These are phyloP conservation scores for Saccharomycopsis fermentans DNA, from an alignment of 805 yeast genomes.

Conservation along the genomic window DNA sequence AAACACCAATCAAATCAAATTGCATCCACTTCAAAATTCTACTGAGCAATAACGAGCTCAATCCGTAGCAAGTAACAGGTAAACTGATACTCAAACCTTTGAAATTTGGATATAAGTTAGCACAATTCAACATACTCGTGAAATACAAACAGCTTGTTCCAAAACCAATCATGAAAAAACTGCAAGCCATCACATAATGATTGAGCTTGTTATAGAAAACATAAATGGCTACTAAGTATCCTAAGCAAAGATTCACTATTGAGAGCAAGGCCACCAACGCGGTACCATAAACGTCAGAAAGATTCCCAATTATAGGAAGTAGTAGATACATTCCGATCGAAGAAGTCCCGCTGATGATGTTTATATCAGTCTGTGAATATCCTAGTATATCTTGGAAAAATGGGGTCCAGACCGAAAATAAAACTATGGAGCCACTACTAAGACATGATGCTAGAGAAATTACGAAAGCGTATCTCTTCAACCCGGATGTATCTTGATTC, in stretches of 20 bases:
- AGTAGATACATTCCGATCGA: slow-evolving; percentile 78
- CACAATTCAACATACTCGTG: slow-evolving; percentile 67
- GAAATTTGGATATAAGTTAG: slow-evolving; percentile 66
- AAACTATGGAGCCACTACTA: slow-evolving; percentile 70
- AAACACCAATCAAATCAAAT: slow-evolving; percentile 43
- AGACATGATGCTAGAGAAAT: slow-evolving; percentile 57
- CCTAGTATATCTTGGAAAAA: slow-evolving; percentile 50
- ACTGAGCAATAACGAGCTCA: slow-evolving; percentile 68
- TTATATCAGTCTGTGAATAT: slow-evolving; percentile 57
- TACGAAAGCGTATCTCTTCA: slow-evolving; percentile 42
- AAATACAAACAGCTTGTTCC: slow-evolving; percentile 69
- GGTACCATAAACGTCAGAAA: slow-evolving; percentile 83
- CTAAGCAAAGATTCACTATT: slow-evolving; percentile 52
- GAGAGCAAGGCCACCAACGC: slow-evolving; percentile 57
- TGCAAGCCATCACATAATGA: slow-evolving; percentile 32
- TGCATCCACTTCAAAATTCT: slow-evolving; percentile 40
- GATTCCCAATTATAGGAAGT: slow-evolving; percentile 70
- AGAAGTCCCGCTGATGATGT: slow-evolving; percentile 62
- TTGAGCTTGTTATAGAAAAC: slow-evolving; percentile 25
- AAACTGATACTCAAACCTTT: slow-evolving; percentile 77
- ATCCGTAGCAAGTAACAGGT: slow-evolving; percentile 83
- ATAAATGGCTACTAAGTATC: slow-evolving; percentile 45
- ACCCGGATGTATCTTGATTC: slow-evolving; percentile 18
- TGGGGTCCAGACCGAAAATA: slow-evolving; percentile 72
- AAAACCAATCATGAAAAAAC: slow-evolving; percentile 53